Percentiles rank a stretch among this genome's conserved stretches.
These are phyloP conservation scores for Moricandia moricandioides DNA, from an alignment of 345 rosid species.

Conservation along the genomic window DNA sequence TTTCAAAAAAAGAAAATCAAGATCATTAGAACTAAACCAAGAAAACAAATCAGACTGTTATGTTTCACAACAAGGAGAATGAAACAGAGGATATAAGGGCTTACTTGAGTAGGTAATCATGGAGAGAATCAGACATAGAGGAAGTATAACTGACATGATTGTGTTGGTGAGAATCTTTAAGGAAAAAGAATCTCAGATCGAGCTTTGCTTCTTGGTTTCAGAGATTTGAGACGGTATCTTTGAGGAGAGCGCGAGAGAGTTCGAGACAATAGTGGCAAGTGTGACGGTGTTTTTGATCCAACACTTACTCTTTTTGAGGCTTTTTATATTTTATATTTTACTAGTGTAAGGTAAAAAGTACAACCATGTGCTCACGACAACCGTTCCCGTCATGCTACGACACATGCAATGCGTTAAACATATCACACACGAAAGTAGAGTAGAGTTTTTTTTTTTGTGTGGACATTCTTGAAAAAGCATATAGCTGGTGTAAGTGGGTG, in stretches of 20 bases:
- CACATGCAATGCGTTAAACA: slow-evolving; percentile 27
- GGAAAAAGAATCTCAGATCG: background rate
- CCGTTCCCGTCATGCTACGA: slow-evolving; percentile 39
- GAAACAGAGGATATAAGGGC: slow-evolving; percentile 19
- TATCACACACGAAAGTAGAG: slow-evolving; percentile 13
- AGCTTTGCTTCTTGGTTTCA: background rate
- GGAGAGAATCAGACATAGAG: slow-evolving; percentile 55
- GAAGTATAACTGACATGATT: slow-evolving; percentile 57
- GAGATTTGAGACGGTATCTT: slow-evolving; percentile 10
- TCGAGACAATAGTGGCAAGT: slow-evolving; percentile 26
- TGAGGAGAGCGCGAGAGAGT: slow-evolving; percentile 24
- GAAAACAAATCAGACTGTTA: background rate
- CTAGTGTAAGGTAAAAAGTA: background rate
- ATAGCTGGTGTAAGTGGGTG: slow-evolving; percentile 33
- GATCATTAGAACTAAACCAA: background rate
- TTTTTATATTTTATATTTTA: too few relatives aligned
- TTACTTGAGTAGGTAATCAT: slow-evolving; percentile 69
- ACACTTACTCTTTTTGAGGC: background rate
- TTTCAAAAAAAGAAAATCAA: slow-evolving; percentile 1
- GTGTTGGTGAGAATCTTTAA: background rate
- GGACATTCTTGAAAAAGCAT: slow-evolving; percentile 21
- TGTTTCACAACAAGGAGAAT: background rate
- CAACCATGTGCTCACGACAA: slow-evolving; percentile 34
- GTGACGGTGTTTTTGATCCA: slow-evolving; percentile 8
- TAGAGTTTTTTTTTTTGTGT: slow-evolving; percentile 19